Evolutionary conservation across 2,329 filamentous ascomycete species (phyloP).

Genomic region (Lachnellula occidentalis): DNA sequence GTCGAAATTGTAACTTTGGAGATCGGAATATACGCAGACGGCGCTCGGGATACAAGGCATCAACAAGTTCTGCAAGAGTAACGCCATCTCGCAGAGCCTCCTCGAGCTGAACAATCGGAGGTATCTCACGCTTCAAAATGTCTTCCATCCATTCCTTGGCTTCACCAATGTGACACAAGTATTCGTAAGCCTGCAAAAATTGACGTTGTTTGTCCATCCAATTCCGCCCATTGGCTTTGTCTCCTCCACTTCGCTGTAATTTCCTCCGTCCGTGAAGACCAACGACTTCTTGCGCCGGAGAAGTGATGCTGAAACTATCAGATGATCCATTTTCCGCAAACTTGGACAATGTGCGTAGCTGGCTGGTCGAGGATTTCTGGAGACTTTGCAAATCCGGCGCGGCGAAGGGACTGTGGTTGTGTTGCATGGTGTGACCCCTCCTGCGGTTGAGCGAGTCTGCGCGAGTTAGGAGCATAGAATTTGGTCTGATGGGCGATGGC

Average conservation of each 20-base stretch:
- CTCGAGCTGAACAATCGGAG: constrained; percentile 88
- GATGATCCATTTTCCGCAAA: constrained; percentile 69
- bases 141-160: constrained; percentile 99
- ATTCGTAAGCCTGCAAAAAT: constrained; percentile 95
- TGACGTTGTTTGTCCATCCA: constrained; percentile 99
- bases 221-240: constrained; percentile 54
- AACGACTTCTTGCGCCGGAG: constrained; percentile 76
- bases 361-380: constrained; percentile 82
- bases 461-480: constrained; percentile 55
- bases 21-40: constrained; percentile 79
- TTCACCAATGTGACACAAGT: constrained; percentile 97
- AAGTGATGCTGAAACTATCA: constrained; percentile 76
- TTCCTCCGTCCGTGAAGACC: constrained; percentile 80
- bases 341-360: constrained; percentile 80
- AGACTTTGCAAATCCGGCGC: constrained; percentile 74
- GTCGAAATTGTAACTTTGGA: constrained; percentile 81
- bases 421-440: constrained; percentile 27
- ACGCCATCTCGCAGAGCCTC: constrained; percentile 90
- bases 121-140: constrained; percentile 76
- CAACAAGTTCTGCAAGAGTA: constrained; percentile 88
- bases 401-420: constrained; percentile 43
- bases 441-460: constrained; percentile 44
- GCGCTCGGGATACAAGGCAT: constrained; percentile 74
- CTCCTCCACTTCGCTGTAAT: constrained; percentile 66
- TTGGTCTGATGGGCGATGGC: constrained; percentile 46